These are phyloP conservation scores for Heterobasidion annosum DNA, from an alignment of 1,284 basidiomycete species.

Conservation along the genomic window DNA sequence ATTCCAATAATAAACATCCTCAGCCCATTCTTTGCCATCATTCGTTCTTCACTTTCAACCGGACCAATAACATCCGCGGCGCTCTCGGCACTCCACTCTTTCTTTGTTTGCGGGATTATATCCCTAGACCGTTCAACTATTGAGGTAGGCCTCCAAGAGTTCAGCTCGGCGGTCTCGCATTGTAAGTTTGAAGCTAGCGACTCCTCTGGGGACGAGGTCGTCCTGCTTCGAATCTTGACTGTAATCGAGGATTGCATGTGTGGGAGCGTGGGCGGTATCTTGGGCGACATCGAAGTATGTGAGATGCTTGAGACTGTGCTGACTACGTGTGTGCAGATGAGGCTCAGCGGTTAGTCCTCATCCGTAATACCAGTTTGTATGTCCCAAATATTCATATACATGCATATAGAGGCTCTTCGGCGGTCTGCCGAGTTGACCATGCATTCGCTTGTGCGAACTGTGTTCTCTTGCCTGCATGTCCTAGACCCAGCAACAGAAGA, in stretches of 20 bases:
- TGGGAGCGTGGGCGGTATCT: constrained; percentile 50
- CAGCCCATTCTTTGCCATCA: constrained; percentile 88
- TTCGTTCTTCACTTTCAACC: constrained; percentile 88
- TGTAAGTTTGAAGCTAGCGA: constrained; percentile 99
- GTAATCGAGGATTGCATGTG: constrained; percentile 85
- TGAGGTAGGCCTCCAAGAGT: constrained; percentile 66
- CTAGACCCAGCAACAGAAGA: constrained; percentile 65
- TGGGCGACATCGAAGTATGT: constrained; percentile 93
- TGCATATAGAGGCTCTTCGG: constrained; percentile 69
- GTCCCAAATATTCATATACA: constrained; percentile 8
- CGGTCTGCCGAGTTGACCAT: constrained; percentile 94
- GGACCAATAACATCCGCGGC: constrained; percentile 91
- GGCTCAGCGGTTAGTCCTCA: constrained; percentile 72
- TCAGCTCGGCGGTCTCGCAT: constrained; percentile 86
- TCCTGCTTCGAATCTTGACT: constrained; percentile 85
- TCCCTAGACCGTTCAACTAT: constrained; percentile 40
- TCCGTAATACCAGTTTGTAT: background rate
- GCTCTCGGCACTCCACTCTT: constrained; percentile 79
- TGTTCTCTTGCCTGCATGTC: constrained; percentile 68
- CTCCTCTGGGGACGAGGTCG: constrained; percentile 92
- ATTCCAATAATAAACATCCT: constrained; percentile 56
- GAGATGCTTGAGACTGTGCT: constrained; percentile 98
- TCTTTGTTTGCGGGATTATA: constrained; percentile 77
- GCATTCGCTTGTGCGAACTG: constrained; percentile 77
- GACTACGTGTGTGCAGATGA: constrained; percentile 95